Evolutionary conservation across 352 stramenopile species (phyloP).

Genomic region (Phytophthora pluvialis): DNA sequence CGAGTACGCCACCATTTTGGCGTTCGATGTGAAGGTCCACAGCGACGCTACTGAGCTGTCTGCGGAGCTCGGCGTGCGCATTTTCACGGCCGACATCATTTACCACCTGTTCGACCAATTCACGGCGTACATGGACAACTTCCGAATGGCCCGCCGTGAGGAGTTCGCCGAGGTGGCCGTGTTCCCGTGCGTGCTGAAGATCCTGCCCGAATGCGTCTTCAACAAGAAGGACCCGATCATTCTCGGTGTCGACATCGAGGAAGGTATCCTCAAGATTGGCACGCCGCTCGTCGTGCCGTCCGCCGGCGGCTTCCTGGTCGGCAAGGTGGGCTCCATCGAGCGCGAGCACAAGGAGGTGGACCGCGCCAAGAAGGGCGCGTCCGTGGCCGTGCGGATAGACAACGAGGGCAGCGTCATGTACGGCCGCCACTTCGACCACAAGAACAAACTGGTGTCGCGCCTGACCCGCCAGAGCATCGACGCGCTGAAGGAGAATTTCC

Average conservation of each 20-base stretch:
- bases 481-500: conserved; percentile 98
- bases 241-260: conserved; percentile 96
- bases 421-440: conserved; percentile 97
- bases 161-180: conserved; percentile 94
- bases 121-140: conserved; percentile 97
- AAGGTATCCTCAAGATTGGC: conserved; percentile 98
- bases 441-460: conserved; percentile 86
- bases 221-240: conserved; percentile 99
- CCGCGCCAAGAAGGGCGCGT: conserved; percentile 93
- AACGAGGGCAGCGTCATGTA: conserved; percentile 97
- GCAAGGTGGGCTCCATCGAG: conserved; percentile 97
- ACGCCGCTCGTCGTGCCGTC: conserved; percentile 94
- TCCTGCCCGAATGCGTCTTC: conserved; percentile 98
- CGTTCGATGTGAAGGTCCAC: conserved; percentile 99
- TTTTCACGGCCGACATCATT: conserved; percentile 99
- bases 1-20: conserved; percentile 98
- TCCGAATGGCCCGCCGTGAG: conserved; percentile 90
- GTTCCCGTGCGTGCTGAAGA: conserved; percentile 97
- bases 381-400: conserved; percentile 97
- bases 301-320: conserved; percentile 86
- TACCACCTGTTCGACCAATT: conserved; percentile 99
- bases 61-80: conserved; percentile 94
- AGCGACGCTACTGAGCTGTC: conserved; percentile 92
- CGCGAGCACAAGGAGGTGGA: conserved; percentile 96
- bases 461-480: conserved; percentile 96